Evolutionary conservation across 2,329 filamentous ascomycete genomes (phyloP).

Genomic region (Fusarium bulbicola): DNA sequence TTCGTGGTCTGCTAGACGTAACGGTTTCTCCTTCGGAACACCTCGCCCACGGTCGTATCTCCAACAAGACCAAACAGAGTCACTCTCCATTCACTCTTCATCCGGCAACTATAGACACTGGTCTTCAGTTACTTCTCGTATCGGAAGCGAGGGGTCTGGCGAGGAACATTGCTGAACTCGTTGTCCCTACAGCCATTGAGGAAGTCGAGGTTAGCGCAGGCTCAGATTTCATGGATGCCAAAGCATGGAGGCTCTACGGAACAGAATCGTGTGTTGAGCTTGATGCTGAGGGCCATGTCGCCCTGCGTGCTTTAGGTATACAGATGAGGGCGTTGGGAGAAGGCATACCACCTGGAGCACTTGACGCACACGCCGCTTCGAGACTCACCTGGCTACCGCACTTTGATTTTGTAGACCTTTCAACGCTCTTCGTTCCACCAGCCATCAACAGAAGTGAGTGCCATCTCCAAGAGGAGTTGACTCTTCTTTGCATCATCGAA

Average conservation of each 20-base stretch:
- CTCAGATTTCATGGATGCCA: not conserved
- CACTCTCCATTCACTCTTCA: conserved; percentile 5
- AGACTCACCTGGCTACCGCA: conserved; percentile 15
- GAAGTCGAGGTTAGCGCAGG: not conserved
- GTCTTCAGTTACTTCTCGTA: conserved; percentile 1
- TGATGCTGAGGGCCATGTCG: not conserved
- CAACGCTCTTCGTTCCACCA: conserved; percentile 4
- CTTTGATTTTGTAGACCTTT: conserved; percentile 1
- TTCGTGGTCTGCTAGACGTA: not conserved
- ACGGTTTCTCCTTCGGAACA: not conserved
- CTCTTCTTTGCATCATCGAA: conserved; percentile 1
- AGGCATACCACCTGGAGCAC: not conserved
- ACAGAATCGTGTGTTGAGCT: not conserved
- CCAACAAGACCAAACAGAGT: not conserved
- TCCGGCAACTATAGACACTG: conserved; percentile 9
- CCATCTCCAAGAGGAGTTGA: conserved; percentile 2
- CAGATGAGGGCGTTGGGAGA: not conserved
- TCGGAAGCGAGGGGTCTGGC: not conserved
- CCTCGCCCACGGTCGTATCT: not conserved
- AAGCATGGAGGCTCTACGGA: conserved; percentile 2
- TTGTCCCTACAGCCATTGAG: conserved; percentile 7
- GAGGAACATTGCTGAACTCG: not conserved
- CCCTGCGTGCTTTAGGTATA: not conserved
- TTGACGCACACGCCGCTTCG: not conserved
- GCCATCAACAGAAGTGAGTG: not conserved